phyloP scores from a whole-genome alignment of 1,139 yeast genomes.

The Scheffersomyces insectosa region DNA sequence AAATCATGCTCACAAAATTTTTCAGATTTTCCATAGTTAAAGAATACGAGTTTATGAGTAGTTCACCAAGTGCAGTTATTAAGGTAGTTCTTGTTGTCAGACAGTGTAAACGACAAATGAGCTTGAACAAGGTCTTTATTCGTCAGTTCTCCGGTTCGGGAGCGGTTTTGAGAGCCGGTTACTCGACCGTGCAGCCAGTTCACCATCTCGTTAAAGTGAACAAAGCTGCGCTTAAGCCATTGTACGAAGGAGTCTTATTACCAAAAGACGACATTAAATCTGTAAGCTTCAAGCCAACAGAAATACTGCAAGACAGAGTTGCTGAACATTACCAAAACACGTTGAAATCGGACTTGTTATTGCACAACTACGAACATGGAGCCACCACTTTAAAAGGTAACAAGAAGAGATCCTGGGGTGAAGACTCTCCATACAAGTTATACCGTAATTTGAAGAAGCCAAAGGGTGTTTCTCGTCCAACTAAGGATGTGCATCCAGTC shows the following conservation, averaged over 20 bases:
- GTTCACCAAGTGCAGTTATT: too few species aligned
- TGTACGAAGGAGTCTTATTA: constrained; percentile 63
- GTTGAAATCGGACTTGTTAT: constrained; percentile 71
- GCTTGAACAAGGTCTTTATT: constrained; percentile 24
- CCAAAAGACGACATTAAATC: constrained; percentile 73
- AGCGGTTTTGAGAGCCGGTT: constrained; percentile 57
- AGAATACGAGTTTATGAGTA: too few species aligned
- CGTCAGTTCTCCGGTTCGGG: constrained; percentile 51
- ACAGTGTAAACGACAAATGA: constrained; percentile 2
- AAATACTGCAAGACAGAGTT: constrained; percentile 78
- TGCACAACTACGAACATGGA: constrained; percentile 74
- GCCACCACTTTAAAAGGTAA: constrained; percentile 57
- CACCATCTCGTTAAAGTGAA: constrained; percentile 82
- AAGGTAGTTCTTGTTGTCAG: too few species aligned
- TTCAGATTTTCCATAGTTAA: too few species aligned
- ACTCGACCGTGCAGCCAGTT: constrained; percentile 83
- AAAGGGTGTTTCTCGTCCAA: constrained; percentile 61
- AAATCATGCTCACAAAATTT: too few species aligned
- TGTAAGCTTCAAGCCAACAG: constrained; percentile 72
- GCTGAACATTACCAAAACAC: constrained; percentile 74
- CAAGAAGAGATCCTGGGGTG: constrained; percentile 84
- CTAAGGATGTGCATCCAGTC: constrained; percentile 72
- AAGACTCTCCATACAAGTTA: constrained; percentile 83
- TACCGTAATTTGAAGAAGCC: constrained; percentile 75
- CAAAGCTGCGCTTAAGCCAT: constrained; percentile 69